Percentiles rank a stretch among this genome's conserved stretches.
phyloP scores from a whole-genome alignment of 2,329 filamentous ascomycete species.

The Acrocalymma vagum region DNA sequence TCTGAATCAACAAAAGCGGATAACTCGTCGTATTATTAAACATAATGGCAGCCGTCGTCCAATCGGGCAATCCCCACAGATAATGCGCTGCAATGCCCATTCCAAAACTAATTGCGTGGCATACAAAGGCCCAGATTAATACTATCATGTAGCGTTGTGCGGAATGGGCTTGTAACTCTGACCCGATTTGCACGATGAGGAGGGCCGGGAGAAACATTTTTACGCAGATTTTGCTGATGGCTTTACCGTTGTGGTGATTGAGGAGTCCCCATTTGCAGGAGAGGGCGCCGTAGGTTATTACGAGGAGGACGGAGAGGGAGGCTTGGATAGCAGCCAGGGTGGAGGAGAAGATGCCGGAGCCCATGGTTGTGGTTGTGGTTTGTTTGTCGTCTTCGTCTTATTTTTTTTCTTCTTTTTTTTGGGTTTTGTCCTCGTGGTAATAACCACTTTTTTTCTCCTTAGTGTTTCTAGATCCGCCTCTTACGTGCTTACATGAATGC shows the following conservation, averaged over 20 bases:
- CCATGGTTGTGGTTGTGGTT: too few relatives aligned
- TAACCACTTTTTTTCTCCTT: too few relatives aligned
- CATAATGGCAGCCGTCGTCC: conserved; percentile 62
- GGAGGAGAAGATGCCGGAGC: conserved; percentile 36
- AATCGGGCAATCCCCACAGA: conserved; percentile 58
- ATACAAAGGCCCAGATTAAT: conserved; percentile 59
- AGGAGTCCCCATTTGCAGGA: conserved; percentile 58
- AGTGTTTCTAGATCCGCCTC: too few relatives aligned
- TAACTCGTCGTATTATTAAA: conserved; percentile 66
- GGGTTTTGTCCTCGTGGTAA: too few relatives aligned
- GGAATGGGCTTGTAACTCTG: conserved; percentile 57
- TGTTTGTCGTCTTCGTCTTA: too few relatives aligned
- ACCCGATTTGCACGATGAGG: conserved; percentile 61
- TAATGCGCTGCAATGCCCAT: conserved; percentile 54
- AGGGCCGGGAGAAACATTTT: conserved; percentile 62
- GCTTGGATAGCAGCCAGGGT: conserved; percentile 64
- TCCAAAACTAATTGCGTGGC: conserved; percentile 57
- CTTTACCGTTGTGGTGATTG: conserved; percentile 57
- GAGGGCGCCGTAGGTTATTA: conserved; percentile 60
- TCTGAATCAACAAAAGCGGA: conserved; percentile 60
- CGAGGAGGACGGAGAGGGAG: conserved; percentile 61
- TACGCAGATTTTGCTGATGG: conserved; percentile 62
- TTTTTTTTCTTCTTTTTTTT: too few relatives aligned
- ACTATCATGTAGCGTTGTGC: conserved; percentile 58
- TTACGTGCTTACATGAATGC: too few relatives aligned